Evolutionary conservation across 2,329 filamentous ascomycete species (phyloP), one percentile per base, ranked within the genome.

Genomic region (Cladosporium velox): DNA sequence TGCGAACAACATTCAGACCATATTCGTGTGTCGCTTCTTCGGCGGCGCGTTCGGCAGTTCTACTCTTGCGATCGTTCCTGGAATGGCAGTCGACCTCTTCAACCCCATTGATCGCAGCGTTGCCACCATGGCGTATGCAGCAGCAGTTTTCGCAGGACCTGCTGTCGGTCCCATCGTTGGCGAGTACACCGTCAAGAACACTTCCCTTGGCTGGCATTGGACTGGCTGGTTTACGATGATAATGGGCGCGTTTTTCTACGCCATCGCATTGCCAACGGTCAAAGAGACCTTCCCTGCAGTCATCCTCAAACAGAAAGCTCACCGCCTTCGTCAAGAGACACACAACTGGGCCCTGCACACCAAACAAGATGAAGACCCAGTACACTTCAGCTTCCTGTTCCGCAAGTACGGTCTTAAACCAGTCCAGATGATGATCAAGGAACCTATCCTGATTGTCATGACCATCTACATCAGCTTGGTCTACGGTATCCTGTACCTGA

Each of bases 181-280:
- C 10, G 82, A 80, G 0, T 86, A 84, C 65, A 79, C 85, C 38
- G 81, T 80, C 0, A 76, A 82, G 49, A 81, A 77, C 7, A 70
- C 80, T 2, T 30, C 28, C 68, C 79, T 86, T 1, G 83, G 84
- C 18, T 87, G 85, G 85, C 77, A 85, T 21, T 87, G 85, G 84
- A 87, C 84, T 0, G 80, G 80, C 11, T 88, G 85, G 78, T 79
- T 87, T 28, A 86, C 83, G 0, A 71, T 83, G 55, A 86, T 87
- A 59, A 79, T 84, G 70, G 76, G 77, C 0, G 74, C 73, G 10
- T 70, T 79, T 4, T 79, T 85, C 67, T 78, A 78, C 2, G 58
- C 77, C 3, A 66, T 84, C n/a, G 80, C 78, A 0, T 67, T 83
- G 15, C 66, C 84, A 32, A 71, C 82, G n/a, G 75, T 86, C 1